Base-by-base conservation (phyloP, 164 flowering plant genomes). In the Amborella trichopoda region DNA sequence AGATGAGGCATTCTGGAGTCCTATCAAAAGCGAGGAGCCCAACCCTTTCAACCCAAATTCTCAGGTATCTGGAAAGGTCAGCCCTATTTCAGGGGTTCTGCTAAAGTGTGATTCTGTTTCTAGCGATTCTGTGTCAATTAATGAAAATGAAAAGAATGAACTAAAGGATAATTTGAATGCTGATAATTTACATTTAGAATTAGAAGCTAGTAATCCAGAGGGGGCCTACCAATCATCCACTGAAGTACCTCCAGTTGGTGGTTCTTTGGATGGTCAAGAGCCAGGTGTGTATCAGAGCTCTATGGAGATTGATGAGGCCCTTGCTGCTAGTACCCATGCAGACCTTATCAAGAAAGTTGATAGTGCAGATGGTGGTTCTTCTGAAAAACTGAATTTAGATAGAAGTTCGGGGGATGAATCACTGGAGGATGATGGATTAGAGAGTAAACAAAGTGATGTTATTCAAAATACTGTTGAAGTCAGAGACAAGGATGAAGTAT, bases 21-120 rank as follows among this genome's bases (percentile, higher is more conserved):
- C n/a, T n/a, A n/a, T n/a, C n/a, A n/a, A n/a, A n/a, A n/a, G n/a
- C n/a, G n/a, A n/a, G n/a, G n/a, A n/a, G n/a, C n/a, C n/a, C n/a
- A n/a, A n/a, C n/a, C n/a, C 53, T 16, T 63, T 68, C 58, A 43
- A 59, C 26, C 45, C 68, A 11, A 55, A 44, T 49, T 47, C 64
- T 58, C 88, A 75, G 93, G 88, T 80, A 80, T 62, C 76, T 74
- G 81, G 73, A 78, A 43, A 3, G 6, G 84, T 76, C 73, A 70
- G 63, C 77, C 64, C 69, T 49, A 59, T 34, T 65, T n/a, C n/a
- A n/a, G n/a, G n/a, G n/a, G n/a, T n/a, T n/a, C n/a, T n/a, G n/a
- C 68, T 77, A 73, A 81, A 77, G 72, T 82, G 76, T 69, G 41
- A 38, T 18, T 38, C 11, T 38, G 64, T 77, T 77, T 69, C 77